Percentiles rank a stretch among this genome's conserved stretches.
These are phyloP conservation scores for Aspergillus sp. DNA, from an alignment of 2,329 filamentous ascomycete genomes.

Conservation along the genomic window DNA sequence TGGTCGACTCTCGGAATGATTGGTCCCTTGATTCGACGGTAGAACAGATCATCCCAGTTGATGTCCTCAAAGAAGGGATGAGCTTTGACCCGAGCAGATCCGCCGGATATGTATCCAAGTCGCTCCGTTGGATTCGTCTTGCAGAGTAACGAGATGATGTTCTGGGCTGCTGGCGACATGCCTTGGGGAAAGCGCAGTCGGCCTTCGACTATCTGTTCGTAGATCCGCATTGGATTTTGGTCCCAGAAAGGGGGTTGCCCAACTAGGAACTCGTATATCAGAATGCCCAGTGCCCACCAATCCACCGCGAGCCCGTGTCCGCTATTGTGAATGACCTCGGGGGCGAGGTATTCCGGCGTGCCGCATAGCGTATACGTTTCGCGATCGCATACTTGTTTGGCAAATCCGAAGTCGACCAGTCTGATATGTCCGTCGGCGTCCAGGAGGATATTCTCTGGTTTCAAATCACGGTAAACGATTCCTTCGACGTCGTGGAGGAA, in stretches of 20 bases:
- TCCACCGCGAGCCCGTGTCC: slow-evolving; percentile 66
- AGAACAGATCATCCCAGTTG: slow-evolving; percentile 63
- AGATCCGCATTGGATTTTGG: slow-evolving; percentile 68
- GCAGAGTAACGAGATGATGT: slow-evolving; percentile 62
- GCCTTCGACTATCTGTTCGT: slow-evolving; percentile 66
- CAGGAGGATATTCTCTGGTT: slow-evolving; percentile 67
- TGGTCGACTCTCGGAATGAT: slow-evolving; percentile 62
- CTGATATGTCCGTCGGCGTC: slow-evolving; percentile 66
- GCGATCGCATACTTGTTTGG: slow-evolving; percentile 58
- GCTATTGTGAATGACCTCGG: slow-evolving; percentile 66
- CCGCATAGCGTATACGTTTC: slow-evolving; percentile 68
- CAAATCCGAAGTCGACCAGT: slow-evolving; percentile 67
- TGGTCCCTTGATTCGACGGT: slow-evolving; percentile 59
- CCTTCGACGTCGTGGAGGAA: slow-evolving; percentile 64
- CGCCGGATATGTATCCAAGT: slow-evolving; percentile 62
- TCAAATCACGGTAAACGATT: slow-evolving; percentile 66
- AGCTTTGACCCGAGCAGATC: slow-evolving; percentile 58
- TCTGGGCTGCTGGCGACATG: slow-evolving; percentile 59
- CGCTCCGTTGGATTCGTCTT: slow-evolving; percentile 64
- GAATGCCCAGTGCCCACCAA: slow-evolving; percentile 68
- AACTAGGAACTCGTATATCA: slow-evolving; percentile 67
- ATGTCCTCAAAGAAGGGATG: slow-evolving; percentile 63
- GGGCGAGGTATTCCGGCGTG: slow-evolving; percentile 66
- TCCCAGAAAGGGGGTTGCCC: slow-evolving; percentile 70
- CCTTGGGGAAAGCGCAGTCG: slow-evolving; percentile 60